phyloP scores from a whole-genome alignment of 2,329 filamentous ascomycete species.

The Ophioceras dolichostomum region DNA sequence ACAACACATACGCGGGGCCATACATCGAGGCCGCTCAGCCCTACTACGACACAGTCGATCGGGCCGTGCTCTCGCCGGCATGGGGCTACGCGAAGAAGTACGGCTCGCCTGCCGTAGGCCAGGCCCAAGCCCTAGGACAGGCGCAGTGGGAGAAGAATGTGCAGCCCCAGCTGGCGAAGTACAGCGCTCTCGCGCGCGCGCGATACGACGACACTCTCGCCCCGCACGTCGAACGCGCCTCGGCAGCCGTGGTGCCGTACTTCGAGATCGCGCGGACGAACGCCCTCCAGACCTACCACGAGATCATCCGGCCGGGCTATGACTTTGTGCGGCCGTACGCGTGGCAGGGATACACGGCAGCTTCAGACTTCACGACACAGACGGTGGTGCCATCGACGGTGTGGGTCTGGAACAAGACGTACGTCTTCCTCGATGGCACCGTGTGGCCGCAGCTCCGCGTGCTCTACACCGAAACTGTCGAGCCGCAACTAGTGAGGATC shows the following conservation, averaged over 20 bases:
- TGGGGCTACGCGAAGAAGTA: slow-evolving; percentile 57
- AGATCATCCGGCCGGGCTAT: slow-evolving; percentile 66
- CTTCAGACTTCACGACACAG: slow-evolving; percentile 53
- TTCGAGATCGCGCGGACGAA: slow-evolving; percentile 53
- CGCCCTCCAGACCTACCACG: slow-evolving; percentile 55
- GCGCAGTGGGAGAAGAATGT: slow-evolving; percentile 70
- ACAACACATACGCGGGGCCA: slow-evolving; percentile 69
- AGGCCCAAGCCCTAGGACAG: slow-evolving; percentile 52
- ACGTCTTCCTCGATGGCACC: slow-evolving; percentile 59
- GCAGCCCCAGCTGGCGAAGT: slow-evolving; percentile 59
- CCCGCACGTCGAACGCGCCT: slow-evolving; percentile 57
- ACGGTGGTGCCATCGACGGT: slow-evolving; percentile 62
- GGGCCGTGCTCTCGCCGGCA: slow-evolving; percentile 56
- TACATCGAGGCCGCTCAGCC: slow-evolving; percentile 68
- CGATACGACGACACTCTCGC: slow-evolving; percentile 62
- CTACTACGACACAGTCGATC: slow-evolving; percentile 54
- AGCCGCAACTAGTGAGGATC: slow-evolving; percentile 88
- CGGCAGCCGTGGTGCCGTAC: slow-evolving; percentile 54
- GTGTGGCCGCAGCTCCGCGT: slow-evolving; percentile 73
- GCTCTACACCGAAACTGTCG: slow-evolving; percentile 82
- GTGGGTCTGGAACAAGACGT: slow-evolving; percentile 57
- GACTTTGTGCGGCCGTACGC: slow-evolving; percentile 62
- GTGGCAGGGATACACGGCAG: slow-evolving; percentile 51
- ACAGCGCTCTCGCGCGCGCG: slow-evolving; percentile 45
- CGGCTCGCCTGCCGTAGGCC: slow-evolving; percentile 59